phyloP scores from a whole-genome alignment of 306 rosid species.

The Cicer pinnatifidum region DNA sequence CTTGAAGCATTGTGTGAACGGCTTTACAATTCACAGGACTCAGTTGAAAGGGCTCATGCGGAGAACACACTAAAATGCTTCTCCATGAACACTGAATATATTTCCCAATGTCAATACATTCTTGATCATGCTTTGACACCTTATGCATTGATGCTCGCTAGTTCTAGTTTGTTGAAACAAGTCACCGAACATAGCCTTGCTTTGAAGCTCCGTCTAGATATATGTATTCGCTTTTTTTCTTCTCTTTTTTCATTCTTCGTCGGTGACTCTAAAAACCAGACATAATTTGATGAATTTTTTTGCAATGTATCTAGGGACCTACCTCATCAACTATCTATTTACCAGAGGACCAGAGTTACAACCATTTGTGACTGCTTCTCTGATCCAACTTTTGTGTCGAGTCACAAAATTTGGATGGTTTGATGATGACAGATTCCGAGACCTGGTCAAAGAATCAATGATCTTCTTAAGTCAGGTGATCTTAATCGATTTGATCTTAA shows the following conservation, averaged over 20 bases:
- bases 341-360: constrained; percentile 67
- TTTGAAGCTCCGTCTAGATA: constrained; percentile 60
- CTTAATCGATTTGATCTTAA: neutral
- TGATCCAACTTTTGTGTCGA: constrained; percentile 59
- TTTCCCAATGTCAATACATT: constrained; percentile 67
- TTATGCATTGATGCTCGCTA: constrained; percentile 65
- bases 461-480: constrained; percentile 60
- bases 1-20: constrained; percentile 65
- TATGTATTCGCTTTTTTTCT: constrained; percentile 38
- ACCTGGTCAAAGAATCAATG: constrained; percentile 58
- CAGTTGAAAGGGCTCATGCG: constrained; percentile 65
- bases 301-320: constrained; percentile 51
- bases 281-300: constrained; percentile 16
- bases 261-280: constrained; percentile 17
- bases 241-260: neutral
- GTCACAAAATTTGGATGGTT: constrained; percentile 65
- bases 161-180: constrained; percentile 68
- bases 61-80: constrained; percentile 64
- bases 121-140: constrained; percentile 66
- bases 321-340: constrained; percentile 58
- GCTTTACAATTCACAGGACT: constrained; percentile 68
- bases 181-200: constrained; percentile 64
- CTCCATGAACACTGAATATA: constrained; percentile 60
- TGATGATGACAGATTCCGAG: constrained; percentile 61
- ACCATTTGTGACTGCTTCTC: constrained; percentile 61